These are phyloP conservation scores for Chaetomium fimeti DNA, from an alignment of 495 filamentous ascomycete genomes.

Conservation along the genomic window DNA sequence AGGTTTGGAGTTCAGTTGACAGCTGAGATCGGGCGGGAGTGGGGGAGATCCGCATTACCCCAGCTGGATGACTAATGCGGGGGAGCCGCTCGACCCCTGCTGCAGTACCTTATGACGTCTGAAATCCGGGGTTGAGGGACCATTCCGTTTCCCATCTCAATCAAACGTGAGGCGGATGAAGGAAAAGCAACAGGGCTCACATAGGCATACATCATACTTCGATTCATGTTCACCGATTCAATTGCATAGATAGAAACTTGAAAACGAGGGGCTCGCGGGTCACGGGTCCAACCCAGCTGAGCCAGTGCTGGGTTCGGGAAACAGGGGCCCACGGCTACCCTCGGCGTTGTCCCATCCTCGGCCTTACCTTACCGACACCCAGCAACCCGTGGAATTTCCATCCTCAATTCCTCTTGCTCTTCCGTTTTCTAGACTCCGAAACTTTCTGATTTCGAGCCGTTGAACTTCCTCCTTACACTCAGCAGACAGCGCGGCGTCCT, in stretches of 20 bases:
- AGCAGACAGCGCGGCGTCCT: not conserved
- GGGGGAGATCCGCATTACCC: not conserved
- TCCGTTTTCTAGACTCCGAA: not conserved
- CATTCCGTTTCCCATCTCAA: not conserved
- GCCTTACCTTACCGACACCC: not conserved
- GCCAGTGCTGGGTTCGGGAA: not conserved
- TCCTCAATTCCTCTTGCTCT: constrained; percentile 2
- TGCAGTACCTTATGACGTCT: constrained; percentile 21
- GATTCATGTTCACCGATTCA: too few relatives aligned
- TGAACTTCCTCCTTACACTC: not conserved
- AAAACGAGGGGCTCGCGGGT: not conserved
- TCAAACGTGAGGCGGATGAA: not conserved
- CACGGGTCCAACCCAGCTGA: constrained; percentile 5
- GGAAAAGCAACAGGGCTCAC: not conserved
- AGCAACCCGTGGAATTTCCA: not conserved
- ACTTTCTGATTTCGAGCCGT: constrained; percentile 2
- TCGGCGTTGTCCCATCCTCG: constrained; percentile 18
- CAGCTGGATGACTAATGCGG: constrained; percentile 26
- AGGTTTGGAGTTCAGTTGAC: not conserved
- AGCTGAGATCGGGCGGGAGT: not conserved
- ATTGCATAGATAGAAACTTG: not conserved
- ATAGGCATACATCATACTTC: not conserved
- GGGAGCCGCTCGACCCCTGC: constrained; percentile 4
- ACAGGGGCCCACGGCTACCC: constrained; percentile 25
- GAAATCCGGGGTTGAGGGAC: constrained; percentile 5